A percentile compares a stretch with the other conserved stretches of the same genome.
These are phyloP conservation scores for Ballota nigra DNA, from an alignment of 257 asterid genomes.

Conservation along the genomic window DNA sequence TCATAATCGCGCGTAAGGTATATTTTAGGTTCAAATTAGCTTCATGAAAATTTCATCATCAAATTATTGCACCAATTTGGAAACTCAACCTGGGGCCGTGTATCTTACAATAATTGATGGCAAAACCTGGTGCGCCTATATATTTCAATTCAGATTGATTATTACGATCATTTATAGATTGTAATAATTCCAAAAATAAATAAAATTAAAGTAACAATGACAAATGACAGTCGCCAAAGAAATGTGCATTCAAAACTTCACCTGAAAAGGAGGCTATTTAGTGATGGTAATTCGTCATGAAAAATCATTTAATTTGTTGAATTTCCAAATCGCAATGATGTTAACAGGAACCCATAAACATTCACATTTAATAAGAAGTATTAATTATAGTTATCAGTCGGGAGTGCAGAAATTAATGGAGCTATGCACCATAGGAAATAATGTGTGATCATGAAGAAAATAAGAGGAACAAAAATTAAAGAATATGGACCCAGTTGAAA, in stretches of 20 bases:
- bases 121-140: no score
- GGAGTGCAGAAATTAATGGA: background rate
- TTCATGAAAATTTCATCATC: background rate
- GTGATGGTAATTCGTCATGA: background rate
- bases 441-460: no score
- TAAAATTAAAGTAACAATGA: background rate
- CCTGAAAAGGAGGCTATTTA: conserved; percentile 32
- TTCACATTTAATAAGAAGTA: background rate
- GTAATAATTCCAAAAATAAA: background rate
- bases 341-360: background rate
- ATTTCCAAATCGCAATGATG: background rate
- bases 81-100: no score
- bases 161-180: background rate
- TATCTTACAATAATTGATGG: no score
- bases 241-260: conserved; percentile 19
- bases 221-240: background rate
- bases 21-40: no score
- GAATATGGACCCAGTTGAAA: no score
- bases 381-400: background rate
- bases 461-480: no score
- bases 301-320: background rate
- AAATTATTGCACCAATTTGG: no score
- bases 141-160: no score
- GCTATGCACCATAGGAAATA: no score
- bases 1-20: no score